phyloP scores from a whole-genome alignment of 2,329 filamentous ascomycete genomes.

The Fusarium anguioides region DNA sequence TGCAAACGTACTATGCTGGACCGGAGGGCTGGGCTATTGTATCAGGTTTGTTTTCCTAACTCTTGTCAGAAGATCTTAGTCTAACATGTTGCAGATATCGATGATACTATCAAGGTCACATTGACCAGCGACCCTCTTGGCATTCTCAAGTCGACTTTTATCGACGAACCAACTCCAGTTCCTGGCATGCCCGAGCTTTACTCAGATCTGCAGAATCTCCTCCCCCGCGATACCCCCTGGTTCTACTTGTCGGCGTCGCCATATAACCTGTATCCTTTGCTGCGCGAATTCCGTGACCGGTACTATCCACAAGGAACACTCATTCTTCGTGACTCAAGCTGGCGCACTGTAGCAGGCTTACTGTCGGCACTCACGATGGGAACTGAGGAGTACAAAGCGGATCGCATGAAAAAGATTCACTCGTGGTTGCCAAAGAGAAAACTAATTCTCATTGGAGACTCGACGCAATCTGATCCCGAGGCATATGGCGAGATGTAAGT shows the following conservation, averaged over 20 bases:
- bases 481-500: slow-evolving; percentile 83
- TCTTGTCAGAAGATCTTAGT: background rate
- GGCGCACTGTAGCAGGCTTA: slow-evolving; percentile 85
- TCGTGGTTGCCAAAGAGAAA: slow-evolving; percentile 81
- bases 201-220: slow-evolving; percentile 65
- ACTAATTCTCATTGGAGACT: slow-evolving; percentile 89
- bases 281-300: slow-evolving; percentile 76
- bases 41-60: slow-evolving; percentile 63
- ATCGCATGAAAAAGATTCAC: slow-evolving; percentile 81
- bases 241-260: slow-evolving; percentile 96
- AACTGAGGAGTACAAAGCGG: slow-evolving; percentile 87
- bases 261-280: slow-evolving; percentile 92
- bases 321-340: slow-evolving; percentile 85
- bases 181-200: slow-evolving; percentile 89
- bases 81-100: slow-evolving; percentile 71
- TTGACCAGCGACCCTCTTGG: slow-evolving; percentile 82
- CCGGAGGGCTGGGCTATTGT: slow-evolving; percentile 86
- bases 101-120: slow-evolving; percentile 95
- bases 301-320: slow-evolving; percentile 83
- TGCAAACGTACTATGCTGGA: slow-evolving; percentile 79
- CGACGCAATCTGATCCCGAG: slow-evolving; percentile 91
- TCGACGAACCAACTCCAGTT: slow-evolving; percentile 77
- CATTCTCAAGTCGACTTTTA: slow-evolving; percentile 86
- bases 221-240: slow-evolving; percentile 74
- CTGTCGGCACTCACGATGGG: slow-evolving; percentile 82